Conservation (phyloP, 768 basidiomycete genomes). For the Pleurotus giganteus region DNA sequence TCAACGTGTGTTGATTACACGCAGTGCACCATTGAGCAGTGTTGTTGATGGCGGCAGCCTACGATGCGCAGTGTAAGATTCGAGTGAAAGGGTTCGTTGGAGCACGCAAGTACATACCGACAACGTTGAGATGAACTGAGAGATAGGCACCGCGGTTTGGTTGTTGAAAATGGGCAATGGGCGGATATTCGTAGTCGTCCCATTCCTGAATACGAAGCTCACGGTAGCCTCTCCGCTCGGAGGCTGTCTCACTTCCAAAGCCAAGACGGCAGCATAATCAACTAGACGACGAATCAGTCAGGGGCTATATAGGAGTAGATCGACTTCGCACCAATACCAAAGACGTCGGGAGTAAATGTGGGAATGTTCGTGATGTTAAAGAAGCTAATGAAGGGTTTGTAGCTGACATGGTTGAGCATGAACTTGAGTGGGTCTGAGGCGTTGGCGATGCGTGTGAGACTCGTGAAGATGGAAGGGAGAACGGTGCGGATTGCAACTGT, state of each 20-base stretch:
- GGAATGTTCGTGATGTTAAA: constrained; percentile 56
- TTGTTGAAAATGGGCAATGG: constrained; percentile 32
- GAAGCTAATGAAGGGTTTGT: constrained; percentile 57
- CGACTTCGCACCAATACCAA: constrained; percentile 35
- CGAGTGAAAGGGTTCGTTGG: neutral
- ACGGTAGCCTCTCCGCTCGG: constrained; percentile 32
- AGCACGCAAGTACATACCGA: constrained; percentile 29
- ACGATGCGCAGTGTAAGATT: neutral
- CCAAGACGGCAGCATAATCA: constrained; percentile 42
- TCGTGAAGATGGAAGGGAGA: constrained; percentile 42
- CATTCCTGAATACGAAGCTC: constrained; percentile 51
- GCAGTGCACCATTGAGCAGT: constrained; percentile 43
- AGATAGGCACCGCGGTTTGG: constrained; percentile 32
- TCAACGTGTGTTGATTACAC: constrained; percentile 38
- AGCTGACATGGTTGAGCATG: constrained; percentile 45
- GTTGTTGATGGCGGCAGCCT: constrained; percentile 40
- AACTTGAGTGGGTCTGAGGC: constrained; percentile 41
- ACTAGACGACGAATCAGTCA: constrained; percentile 14
- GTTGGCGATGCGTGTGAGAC: constrained; percentile 41
- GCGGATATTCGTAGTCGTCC: constrained; percentile 34
- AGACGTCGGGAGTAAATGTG: constrained; percentile 34
- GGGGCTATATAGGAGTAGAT: neutral
- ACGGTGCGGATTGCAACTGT: constrained; percentile 51
- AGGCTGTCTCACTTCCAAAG: constrained; percentile 39
- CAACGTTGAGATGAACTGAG: constrained; percentile 35